Evolutionary conservation across 2,329 filamentous ascomycete species (phyloP).

Genomic region (Zymoseptoria passerinii): DNA sequence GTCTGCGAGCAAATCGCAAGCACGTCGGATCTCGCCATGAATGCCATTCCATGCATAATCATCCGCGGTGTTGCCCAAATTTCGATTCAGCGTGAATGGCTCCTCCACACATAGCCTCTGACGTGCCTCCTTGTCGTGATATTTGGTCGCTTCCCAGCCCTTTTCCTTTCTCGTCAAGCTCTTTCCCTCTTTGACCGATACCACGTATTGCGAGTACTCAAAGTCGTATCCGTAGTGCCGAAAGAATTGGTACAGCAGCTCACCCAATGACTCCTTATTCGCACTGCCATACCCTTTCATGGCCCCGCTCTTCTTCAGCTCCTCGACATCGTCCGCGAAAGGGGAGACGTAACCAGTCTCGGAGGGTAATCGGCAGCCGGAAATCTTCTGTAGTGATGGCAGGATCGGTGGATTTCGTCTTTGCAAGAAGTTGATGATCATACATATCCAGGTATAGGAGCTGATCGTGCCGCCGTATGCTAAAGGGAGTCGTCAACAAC

Average conservation of each 20-base stretch:
- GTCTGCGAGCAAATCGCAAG: slow-evolving; percentile 72
- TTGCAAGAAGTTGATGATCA: slow-evolving; percentile 95
- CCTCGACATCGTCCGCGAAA: slow-evolving; percentile 77
- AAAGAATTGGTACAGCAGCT: slow-evolving; percentile 93
- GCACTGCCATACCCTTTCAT: slow-evolving; percentile 64
- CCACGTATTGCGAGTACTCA: slow-evolving; percentile 73
- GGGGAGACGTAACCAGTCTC: slow-evolving; percentile 60
- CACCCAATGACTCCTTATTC: slow-evolving; percentile 75
- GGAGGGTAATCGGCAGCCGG: slow-evolving; percentile 52
- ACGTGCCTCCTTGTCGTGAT: slow-evolving; percentile 39
- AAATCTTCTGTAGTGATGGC: slow-evolving; percentile 71
- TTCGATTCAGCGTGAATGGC: slow-evolving; percentile 82
- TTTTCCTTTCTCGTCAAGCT: slow-evolving; percentile 76
- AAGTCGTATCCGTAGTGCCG: slow-evolving; percentile 90
- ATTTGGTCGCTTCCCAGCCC: slow-evolving; percentile 63
- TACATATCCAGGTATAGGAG: slow-evolving; percentile 98
- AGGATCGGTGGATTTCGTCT: slow-evolving; percentile 75
- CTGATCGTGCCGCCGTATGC: slow-evolving; percentile 89
- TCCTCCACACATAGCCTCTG: slow-evolving; percentile 92
- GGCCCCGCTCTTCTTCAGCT: slow-evolving; percentile 30
- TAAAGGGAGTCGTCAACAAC: slow-evolving; percentile 32
- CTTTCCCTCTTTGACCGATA: slow-evolving; percentile 77
- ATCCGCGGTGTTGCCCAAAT: slow-evolving; percentile 92
- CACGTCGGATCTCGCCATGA: slow-evolving; percentile 79
- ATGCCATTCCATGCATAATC: slow-evolving; percentile 89